Conservation (phyloP, 257 asterid genomes). For the Paulownia fortunei region DNA sequence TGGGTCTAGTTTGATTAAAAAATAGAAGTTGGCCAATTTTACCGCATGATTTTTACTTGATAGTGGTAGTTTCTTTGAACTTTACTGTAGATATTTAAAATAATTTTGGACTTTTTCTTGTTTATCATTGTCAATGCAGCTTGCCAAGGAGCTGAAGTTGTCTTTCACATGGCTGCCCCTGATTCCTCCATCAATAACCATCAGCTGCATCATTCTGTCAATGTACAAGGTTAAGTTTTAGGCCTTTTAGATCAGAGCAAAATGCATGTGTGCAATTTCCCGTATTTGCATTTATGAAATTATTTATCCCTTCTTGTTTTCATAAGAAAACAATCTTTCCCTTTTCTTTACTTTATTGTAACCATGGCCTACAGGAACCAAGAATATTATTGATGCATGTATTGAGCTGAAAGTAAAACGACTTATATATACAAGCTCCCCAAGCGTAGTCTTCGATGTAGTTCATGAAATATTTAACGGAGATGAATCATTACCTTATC, state of each 20-base stretch:
- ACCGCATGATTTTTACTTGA: background rate
- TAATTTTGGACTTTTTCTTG: background rate
- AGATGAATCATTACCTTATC: constrained; percentile 70
- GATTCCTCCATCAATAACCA: constrained; percentile 75
- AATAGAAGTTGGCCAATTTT: background rate
- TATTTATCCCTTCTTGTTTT: background rate
- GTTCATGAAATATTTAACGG: constrained; percentile 66
- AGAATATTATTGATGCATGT: constrained; percentile 78
- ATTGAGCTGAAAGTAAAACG: constrained; percentile 67
- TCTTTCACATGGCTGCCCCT: constrained; percentile 89
- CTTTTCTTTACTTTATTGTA: background rate
- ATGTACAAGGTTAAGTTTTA: constrained; percentile 55
- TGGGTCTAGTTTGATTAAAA: background rate
- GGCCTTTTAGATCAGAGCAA: background rate
- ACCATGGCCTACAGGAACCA: constrained; percentile 53
- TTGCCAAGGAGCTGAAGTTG: constrained; percentile 70
- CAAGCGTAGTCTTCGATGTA: constrained; percentile 79
- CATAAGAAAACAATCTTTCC: background rate
- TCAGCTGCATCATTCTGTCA: constrained; percentile 71
- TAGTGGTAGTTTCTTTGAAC: background rate
- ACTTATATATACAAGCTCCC: constrained; percentile 78
- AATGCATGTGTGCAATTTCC: background rate
- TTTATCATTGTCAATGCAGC: constrained; percentile 44
- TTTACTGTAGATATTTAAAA: background rate
- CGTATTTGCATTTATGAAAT: background rate